Base-by-base conservation (phyloP, 805 yeast species). In the Teunomyces panamensis region DNA sequence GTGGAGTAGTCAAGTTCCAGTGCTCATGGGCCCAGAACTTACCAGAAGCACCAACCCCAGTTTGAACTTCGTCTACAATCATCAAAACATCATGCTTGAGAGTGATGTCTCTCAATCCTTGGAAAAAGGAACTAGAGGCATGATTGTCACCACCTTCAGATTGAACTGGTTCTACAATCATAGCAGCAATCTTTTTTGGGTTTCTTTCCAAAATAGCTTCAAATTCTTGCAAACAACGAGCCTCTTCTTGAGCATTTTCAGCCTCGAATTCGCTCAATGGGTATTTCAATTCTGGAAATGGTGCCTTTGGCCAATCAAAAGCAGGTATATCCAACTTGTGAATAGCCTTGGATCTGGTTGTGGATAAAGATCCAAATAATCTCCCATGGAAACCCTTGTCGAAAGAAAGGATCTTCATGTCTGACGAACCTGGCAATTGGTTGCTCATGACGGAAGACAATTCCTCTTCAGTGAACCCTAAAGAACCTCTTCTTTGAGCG, bases 121-220 rank as follows among this genome's bases (percentile, higher is more conserved):
- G 87, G 73, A 81, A 81, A 63, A 81, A 84, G 45, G 65, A 73
- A 17, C 79, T 65, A 10, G 85, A 74, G 0, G 84, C 88, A 56
- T 84, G 89, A 70, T 84, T 84, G 63, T 84, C 89, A 60, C 89
- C 89, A 60, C 88, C 89, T 70, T 84, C 89, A 6, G 87, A 77
- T 66, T 84, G 89, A 52, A 84, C 83, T 8, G 84, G 84, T 62
- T 79, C 84, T 29, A 78, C 70, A 33, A 79, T 75, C 29, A 74
- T 64, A 44, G 81, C 84, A 9, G 84, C 84, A 48, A 79, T 68
- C 41, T 70, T 65, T 42, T 65, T 63, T 28, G 77, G 75, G 52
- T 71, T 70, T 39, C 64, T 58, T 42, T 51, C 46, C 53, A 77
- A 59, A 30, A 71, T 62, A 3, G 57, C 51, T 53, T 78, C 82